Percentiles rank a stretch among this genome's conserved stretches.
Conservation (phyloP, 2,329 filamentous ascomycete species). For the Apiospora malaysiana region DNA sequence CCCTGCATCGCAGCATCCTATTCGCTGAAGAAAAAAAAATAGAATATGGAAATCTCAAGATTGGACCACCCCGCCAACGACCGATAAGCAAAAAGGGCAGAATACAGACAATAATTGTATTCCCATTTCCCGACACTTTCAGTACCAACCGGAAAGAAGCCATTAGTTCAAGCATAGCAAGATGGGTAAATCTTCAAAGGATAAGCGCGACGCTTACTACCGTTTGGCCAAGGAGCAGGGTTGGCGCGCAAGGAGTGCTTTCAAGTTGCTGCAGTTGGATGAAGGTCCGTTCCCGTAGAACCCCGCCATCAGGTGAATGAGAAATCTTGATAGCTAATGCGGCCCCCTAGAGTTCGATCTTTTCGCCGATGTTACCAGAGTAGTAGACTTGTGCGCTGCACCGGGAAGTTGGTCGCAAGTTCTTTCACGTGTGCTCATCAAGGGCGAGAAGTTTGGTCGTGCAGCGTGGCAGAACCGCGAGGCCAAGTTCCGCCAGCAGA, state of each 20-base stretch:
- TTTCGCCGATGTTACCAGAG: conserved; percentile 86
- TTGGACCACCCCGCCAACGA: conserved; percentile 11
- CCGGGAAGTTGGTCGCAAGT: conserved; percentile 98
- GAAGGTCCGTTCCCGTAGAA: conserved; percentile 56
- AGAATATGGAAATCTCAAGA: conserved; percentile 21
- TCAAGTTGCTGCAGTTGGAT: conserved; percentile 95
- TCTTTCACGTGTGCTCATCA: conserved; percentile 89
- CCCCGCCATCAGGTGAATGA: conserved; percentile 10
- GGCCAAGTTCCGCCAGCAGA: conserved; percentile 65
- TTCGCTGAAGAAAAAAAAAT: conserved; percentile 23
- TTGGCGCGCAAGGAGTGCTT: conserved; percentile 94
- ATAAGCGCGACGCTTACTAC: conserved; percentile 98
- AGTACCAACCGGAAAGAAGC: not conserved
- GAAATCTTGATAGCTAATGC: conserved; percentile 25
- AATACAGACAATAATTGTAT: not conserved
- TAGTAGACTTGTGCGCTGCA: conserved; percentile 94
- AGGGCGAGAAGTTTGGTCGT: conserved; percentile 88
- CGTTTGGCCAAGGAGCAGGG: conserved; percentile 98
- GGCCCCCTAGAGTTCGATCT: conserved; percentile 81
- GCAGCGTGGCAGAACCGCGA: conserved; percentile 87
- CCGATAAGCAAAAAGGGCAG: not conserved
- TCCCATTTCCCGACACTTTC: not conserved
- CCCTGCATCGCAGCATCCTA: conserved; percentile 29
- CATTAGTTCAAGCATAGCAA: conserved; percentile 25
- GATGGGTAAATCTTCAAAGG: conserved; percentile 98